These are phyloP conservation scores for Ballota nigra DNA, from an alignment of 257 asterid genomes.

Conservation along the genomic window DNA sequence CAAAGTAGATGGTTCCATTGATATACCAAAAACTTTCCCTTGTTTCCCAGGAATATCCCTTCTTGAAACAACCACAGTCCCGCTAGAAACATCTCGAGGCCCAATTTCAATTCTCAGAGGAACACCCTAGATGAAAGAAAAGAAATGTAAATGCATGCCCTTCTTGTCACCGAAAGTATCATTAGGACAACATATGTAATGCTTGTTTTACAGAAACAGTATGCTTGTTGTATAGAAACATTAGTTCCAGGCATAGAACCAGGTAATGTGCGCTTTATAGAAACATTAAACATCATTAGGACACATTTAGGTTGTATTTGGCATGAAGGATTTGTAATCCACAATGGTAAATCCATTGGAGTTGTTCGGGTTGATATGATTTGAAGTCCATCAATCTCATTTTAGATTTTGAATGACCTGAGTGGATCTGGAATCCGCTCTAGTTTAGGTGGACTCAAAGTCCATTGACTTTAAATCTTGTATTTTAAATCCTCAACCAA, in stretches of 20 bases:
- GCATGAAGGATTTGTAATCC: neutral
- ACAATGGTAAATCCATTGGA: neutral
- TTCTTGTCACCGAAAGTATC: conserved; percentile 1
- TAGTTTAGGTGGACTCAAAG: neutral
- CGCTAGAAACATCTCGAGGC: conserved; percentile 85
- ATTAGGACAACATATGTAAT: neutral
- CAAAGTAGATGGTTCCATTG: conserved; percentile 77
- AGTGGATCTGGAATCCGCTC: neutral
- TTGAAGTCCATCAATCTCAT: neutral
- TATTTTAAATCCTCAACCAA: neutral
- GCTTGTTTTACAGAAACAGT: neutral
- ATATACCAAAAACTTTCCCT: conserved; percentile 91
- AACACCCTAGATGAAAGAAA: conserved; percentile 69
- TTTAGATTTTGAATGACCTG: neutral
- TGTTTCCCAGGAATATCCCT: conserved; percentile 95
- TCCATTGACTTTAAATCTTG: neutral
- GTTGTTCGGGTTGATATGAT: neutral
- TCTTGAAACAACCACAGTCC: conserved; percentile 81
- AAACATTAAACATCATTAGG: neutral
- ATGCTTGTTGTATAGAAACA: too few relatives aligned
- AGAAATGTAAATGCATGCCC: conserved; percentile 4
- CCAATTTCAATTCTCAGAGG: conserved; percentile 96
- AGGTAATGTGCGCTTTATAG: too few relatives aligned
- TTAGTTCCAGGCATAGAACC: neutral
- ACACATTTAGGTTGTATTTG: neutral